phyloP scores from a whole-genome alignment of 495 filamentous ascomycete species.

The Penicillium simplicissimum region DNA sequence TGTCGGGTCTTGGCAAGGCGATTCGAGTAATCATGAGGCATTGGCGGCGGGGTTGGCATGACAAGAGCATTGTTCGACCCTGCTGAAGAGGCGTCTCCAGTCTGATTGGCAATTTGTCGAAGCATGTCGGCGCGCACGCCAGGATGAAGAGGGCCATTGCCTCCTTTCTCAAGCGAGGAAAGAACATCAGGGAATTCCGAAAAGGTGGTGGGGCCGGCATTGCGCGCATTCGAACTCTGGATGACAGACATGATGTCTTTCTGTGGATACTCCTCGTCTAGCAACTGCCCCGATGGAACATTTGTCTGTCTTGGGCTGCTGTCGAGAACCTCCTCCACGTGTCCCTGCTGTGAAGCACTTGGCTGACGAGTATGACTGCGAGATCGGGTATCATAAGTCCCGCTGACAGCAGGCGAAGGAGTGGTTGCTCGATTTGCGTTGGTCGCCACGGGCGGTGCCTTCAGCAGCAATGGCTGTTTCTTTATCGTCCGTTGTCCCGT shows the following conservation, averaged over 20 bases:
- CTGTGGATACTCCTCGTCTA: conserved; percentile 43
- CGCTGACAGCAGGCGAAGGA: conserved; percentile 39
- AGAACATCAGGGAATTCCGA: conserved; percentile 75
- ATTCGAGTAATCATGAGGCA: conserved; percentile 54
- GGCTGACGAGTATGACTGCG: conserved; percentile 40
- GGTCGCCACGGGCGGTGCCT: conserved; percentile 46
- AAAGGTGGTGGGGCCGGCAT: conserved; percentile 47
- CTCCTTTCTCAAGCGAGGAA: conserved; percentile 64
- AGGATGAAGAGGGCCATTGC: conserved; percentile 67
- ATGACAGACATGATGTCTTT: conserved; percentile 88
- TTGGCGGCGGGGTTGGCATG: conserved; percentile 57
- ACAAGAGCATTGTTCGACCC: conserved; percentile 56
- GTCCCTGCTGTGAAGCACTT: conserved; percentile 35
- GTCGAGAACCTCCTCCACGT: conserved; percentile 49
- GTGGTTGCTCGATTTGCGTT: conserved; percentile 38
- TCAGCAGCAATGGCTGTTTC: conserved; percentile 52
- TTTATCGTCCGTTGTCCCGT: conserved; percentile 44
- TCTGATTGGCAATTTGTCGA: conserved; percentile 68
- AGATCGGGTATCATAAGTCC: conserved; percentile 35
- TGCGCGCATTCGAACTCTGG: conserved; percentile 72
- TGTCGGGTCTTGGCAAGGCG: conserved; percentile 63
- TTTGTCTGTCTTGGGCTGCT: conserved; percentile 37
- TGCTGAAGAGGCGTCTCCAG: conserved; percentile 29
- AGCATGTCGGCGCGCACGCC: conserved; percentile 81
- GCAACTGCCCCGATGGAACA: conserved; percentile 19